These are phyloP conservation scores for Aureobasidium musti DNA, from an alignment of 2,329 filamentous ascomycete genomes.

Conservation along the genomic window DNA sequence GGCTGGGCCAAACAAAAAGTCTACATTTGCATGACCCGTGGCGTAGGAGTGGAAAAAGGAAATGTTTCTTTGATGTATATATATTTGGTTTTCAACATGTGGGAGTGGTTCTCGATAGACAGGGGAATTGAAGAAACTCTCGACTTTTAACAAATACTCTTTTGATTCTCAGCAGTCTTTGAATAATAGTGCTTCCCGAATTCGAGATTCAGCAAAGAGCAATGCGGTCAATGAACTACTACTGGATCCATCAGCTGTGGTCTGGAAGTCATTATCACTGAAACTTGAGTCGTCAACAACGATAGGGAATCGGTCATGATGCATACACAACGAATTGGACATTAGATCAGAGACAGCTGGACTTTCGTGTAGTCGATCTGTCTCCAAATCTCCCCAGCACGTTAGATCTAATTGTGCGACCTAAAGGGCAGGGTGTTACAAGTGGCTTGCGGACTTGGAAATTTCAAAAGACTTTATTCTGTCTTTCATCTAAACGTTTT, in stretches of 20 bases:
- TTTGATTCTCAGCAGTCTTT: too few species aligned
- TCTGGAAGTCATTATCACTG: too few species aligned
- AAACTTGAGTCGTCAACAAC: too few species aligned
- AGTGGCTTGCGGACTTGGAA: neutral
- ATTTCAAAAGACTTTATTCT: neutral
- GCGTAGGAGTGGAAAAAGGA: neutral
- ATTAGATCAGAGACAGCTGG: too few species aligned
- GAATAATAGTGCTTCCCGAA: too few species aligned
- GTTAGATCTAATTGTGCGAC: neutral
- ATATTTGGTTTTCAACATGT: neutral
- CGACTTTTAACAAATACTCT: neutral
- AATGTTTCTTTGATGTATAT: neutral
- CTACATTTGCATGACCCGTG: neutral
- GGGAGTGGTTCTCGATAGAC: neutral
- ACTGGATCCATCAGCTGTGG: neutral
- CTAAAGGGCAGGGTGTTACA: neutral
- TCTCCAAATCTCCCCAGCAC: too few species aligned
- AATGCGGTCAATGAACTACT: too few species aligned
- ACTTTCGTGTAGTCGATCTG: too few species aligned
- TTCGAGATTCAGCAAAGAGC: too few species aligned
- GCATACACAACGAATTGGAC: too few species aligned
- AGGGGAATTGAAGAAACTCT: neutral
- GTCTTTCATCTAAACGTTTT: neutral
- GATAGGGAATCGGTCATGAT: too few species aligned
- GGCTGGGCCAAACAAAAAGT: constrained; percentile 18